Evolutionary conservation across 2,329 filamentous ascomycete species (phyloP).

Genomic region (Berkeleyomyces rouxiae): DNA sequence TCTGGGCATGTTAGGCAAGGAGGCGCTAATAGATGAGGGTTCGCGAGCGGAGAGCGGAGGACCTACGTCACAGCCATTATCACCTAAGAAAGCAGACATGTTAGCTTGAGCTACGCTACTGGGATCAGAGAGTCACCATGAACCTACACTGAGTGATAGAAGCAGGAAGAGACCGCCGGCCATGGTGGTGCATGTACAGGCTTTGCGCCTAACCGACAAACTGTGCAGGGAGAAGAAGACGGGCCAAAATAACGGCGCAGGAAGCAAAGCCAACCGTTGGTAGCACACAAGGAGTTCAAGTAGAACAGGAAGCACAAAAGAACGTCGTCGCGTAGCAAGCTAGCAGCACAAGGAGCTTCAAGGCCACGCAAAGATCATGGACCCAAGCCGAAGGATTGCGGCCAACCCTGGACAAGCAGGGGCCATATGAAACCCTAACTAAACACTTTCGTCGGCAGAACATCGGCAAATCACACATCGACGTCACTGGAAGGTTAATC

Average conservation of each 20-base stretch:
- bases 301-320: background rate
- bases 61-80: slow-evolving; percentile 44
- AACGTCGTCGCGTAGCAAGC: background rate
- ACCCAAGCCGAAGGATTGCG: no score
- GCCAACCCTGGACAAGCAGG: background rate
- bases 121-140: background rate
- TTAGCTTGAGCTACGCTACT: background rate
- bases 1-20: slow-evolving; percentile 30
- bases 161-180: slow-evolving; percentile 24
- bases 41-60: slow-evolving; percentile 5
- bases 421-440: background rate
- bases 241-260: background rate
- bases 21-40: slow-evolving; percentile 11
- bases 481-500: slow-evolving; percentile 2
- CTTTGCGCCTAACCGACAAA: background rate
- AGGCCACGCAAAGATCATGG: no score
- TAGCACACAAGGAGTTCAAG: background rate
- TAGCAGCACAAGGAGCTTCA: background rate
- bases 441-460: background rate
- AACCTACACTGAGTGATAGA: slow-evolving; percentile 26
- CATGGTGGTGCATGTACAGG: slow-evolving; percentile 19
- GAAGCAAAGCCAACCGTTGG: background rate
- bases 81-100: slow-evolving; percentile 22
- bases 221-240: background rate
- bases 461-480: background rate